Evolutionary conservation across 495 filamentous ascomycete genomes (phyloP).

Genomic region (Podospora tetraspora): DNA sequence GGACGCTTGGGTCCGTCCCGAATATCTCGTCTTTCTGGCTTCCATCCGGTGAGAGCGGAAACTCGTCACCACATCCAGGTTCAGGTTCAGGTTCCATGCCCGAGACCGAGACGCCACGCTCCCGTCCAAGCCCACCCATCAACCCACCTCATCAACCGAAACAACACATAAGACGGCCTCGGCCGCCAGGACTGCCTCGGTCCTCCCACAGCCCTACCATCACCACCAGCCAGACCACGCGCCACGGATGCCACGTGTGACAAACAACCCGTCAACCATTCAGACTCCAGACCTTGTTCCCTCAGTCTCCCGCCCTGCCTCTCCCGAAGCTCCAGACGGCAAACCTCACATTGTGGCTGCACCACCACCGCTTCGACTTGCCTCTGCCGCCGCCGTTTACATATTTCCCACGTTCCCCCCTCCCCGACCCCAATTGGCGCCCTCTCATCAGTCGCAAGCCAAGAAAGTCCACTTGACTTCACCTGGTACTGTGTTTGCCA

Average conservation of each 20-base stretch:
- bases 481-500: background rate
- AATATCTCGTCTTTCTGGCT: conserved; percentile 13
- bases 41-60: conserved; percentile 5
- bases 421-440: background rate
- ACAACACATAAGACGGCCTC: background rate
- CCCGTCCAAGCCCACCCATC: conserved; percentile 1
- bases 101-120: conserved; percentile 1
- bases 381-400: background rate
- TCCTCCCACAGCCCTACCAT: conserved; percentile 22
- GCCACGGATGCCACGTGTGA: conserved; percentile 21
- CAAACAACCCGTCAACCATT: conserved; percentile 20
- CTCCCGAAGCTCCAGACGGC: background rate
- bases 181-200: conserved; percentile 16
- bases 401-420: background rate
- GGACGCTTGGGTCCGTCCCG: conserved; percentile 16
- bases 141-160: background rate
- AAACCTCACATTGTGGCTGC: background rate
- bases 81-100: conserved; percentile 1
- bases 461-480: background rate
- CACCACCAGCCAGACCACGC: conserved; percentile 15
- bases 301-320: background rate
- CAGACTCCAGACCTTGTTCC: background rate
- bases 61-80: conserved; percentile 7
- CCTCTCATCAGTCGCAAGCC: background rate
- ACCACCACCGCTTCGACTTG: background rate